phyloP scores from a whole-genome alignment of 2,329 filamentous ascomycete species.

The Sphaceloma murrayae region DNA sequence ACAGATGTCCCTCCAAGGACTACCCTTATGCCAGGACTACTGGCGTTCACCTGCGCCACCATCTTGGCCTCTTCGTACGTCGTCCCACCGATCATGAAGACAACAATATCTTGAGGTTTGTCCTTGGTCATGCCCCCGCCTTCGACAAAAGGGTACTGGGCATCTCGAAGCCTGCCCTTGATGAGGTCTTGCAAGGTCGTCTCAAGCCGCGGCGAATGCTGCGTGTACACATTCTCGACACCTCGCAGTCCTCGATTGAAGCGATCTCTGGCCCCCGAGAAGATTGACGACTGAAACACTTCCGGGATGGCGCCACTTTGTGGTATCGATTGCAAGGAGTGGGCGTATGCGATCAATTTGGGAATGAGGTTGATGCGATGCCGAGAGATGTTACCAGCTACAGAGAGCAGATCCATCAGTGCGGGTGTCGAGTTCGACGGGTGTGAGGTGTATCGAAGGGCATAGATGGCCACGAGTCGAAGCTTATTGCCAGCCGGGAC shows the following conservation, averaged over 20 bases:
- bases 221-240: slow-evolving; percentile 97
- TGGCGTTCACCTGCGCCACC: slow-evolving; percentile 88
- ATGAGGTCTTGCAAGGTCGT: slow-evolving; percentile 83
- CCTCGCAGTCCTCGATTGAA: slow-evolving; percentile 86
- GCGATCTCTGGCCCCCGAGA: slow-evolving; percentile 74
- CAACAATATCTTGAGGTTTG: slow-evolving; percentile 90
- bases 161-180: slow-evolving; percentile 76
- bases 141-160: slow-evolving; percentile 89
- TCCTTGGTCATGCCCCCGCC: slow-evolving; percentile 77
- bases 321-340: slow-evolving; percentile 62
- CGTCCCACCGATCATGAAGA: slow-evolving; percentile 87
- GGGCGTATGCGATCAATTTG: slow-evolving; percentile 75
- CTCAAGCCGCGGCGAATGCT: slow-evolving; percentile 84
- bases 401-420: slow-evolving; percentile 74
- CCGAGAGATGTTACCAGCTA: slow-evolving; percentile 69
- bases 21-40: slow-evolving; percentile 76
- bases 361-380: slow-evolving; percentile 69
- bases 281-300: slow-evolving; percentile 88
- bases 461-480: slow-evolving; percentile 85
- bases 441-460: slow-evolving; percentile 80
- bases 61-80: slow-evolving; percentile 98
- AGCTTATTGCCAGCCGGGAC: slow-evolving; percentile 78
- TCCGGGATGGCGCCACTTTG: slow-evolving; percentile 73
- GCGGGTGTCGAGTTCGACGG: slow-evolving; percentile 74
- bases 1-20: slow-evolving; percentile 82